Evolutionary conservation across 163 green algal genomes (phyloP), one percentile per base, ranked within the genome.

Genomic region (Chloroidium sp.): DNA sequence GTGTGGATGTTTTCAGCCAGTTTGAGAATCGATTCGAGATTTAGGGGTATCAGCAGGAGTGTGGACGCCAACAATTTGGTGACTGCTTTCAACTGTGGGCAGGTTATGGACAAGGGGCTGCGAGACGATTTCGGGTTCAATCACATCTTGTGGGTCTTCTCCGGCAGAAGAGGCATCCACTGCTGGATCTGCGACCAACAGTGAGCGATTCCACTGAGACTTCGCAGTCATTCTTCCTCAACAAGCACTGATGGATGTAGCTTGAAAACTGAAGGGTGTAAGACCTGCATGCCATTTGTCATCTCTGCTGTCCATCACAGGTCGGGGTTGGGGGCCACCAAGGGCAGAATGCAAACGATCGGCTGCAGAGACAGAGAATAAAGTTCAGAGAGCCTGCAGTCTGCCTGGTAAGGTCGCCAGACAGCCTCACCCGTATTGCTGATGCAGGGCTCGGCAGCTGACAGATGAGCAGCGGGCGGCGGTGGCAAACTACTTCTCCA

Each of bases 111-210:
- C 80, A 62, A 59, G 1, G 89, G 88, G 0, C 88, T 98, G 88
- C 86, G 93, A n/a, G 83, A 96, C 62, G 97, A 99, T 84, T 99
- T 99, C 89, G 96, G 96, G 8, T 99, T 98, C 86, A 61, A 93
- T 76, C 92, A 99, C 86, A 92, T 99, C 58, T 88, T 99, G 76
- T 99, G 95, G 91, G 96, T 99, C 4, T 99, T 95, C 90, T 98
- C 95, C 0, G 96, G 96, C 0, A 88, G 96, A 1, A 89, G 96
- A 78, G 96, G 96, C 57, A 91, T 99, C 69, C 96, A 99, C 80
- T 96, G 92, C 85, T 99, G 96, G 96, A 93, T 99, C 69, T 97
- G 95, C 84, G 96, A 99, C 77, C 36, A 74, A 62, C 36, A 36
- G 36, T 36, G 36, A 92, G 74, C 88, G 90, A 89, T 94, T 68